A percentile compares a stretch with the other conserved stretches of the same genome.
Conservation (phyloP, 208 protist genomes). For the Crithidia bombi region DNA sequence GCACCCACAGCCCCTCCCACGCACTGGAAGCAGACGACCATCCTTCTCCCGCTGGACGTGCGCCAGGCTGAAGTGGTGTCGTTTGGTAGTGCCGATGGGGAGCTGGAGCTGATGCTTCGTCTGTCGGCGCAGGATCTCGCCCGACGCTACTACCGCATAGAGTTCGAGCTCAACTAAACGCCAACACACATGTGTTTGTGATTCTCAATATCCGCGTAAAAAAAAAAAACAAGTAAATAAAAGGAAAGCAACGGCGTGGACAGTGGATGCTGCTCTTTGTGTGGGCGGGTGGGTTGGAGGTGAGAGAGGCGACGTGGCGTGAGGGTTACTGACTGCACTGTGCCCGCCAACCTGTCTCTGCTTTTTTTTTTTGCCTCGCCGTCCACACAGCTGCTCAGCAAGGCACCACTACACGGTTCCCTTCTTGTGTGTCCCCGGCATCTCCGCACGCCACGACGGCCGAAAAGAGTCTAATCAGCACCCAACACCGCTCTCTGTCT, state of each 20-base stretch:
- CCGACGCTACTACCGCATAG: conserved; percentile 62
- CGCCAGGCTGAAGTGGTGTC: conserved; percentile 45
- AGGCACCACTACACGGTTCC: too few species aligned
- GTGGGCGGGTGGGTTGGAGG: too few species aligned
- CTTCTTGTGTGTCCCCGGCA: too few species aligned
- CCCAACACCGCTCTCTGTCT: background rate
- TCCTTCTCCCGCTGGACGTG: conserved; percentile 61
- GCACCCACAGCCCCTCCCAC: conserved; percentile 56
- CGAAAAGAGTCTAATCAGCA: background rate
- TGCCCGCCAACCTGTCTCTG: too few species aligned
- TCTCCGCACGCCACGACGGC: too few species aligned
- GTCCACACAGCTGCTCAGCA: too few species aligned
- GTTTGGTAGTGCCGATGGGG: conserved; percentile 27
- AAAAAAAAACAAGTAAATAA: conserved; percentile 1
- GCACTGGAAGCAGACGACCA: conserved; percentile 92
- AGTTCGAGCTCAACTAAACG: conserved; percentile 54
- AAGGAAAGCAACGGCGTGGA: too few species aligned
- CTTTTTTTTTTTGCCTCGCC: background rate
- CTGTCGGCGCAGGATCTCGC: conserved; percentile 35
- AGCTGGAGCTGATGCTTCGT: conserved; percentile 38
- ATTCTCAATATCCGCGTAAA: background rate
- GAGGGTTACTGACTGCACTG: too few species aligned
- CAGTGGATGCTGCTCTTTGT: too few species aligned
- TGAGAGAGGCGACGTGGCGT: too few species aligned
- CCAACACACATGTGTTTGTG: background rate